Evolutionary conservation across 106 monocot species (phyloP), one percentile per base, ranked within the genome.

Genomic region (Gastrodia elata): DNA sequence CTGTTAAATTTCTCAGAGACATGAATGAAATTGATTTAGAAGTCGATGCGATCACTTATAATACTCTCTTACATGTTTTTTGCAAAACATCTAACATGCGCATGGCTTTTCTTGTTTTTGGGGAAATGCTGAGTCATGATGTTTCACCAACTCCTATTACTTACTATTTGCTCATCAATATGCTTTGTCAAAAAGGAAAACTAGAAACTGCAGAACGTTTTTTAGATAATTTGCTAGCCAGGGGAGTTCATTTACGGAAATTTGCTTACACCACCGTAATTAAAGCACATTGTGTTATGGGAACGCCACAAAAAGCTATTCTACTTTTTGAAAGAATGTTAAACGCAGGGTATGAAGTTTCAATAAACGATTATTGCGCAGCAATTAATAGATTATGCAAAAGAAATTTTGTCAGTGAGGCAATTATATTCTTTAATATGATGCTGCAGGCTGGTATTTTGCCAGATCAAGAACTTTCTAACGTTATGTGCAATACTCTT

Each of bases 61-160:
- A 93, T 77, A 89, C 86, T 30, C 80, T 93, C 39, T 85, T 93
- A 42, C 84, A 93, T 32, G 92, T 82, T 39, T 85, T 84, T 73
- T 87, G 84, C 68, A 77, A 89, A 79, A 69, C 9, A 22, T 14
- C 65, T 27, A 71, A 84, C 8, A 6, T 67, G 25, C 37, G 74
- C 27, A 80, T 73, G 81, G 87, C 84, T 43, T 82, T 85, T 38
- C 25, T 6, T 34, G n/a, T 87, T 8, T 44, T 79, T 59, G 44
- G 75, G 14, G 64, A 76, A 44, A 93, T 93, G 89, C 27, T 86
- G 40, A 28, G 28, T 16, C 34, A 76, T 26, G 43, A 76, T 32
- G 30, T 89, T 39, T 65, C 43, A 36, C 89, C 92, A 8, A 84
- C 77, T 52, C 82, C 82, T 70, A 70, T 87, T 39, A 92, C 92